Evolutionary conservation across 208 protist genomes (phyloP), one percentile per base, ranked within the genome.

Genomic region (Trypanosoma congolense): DNA sequence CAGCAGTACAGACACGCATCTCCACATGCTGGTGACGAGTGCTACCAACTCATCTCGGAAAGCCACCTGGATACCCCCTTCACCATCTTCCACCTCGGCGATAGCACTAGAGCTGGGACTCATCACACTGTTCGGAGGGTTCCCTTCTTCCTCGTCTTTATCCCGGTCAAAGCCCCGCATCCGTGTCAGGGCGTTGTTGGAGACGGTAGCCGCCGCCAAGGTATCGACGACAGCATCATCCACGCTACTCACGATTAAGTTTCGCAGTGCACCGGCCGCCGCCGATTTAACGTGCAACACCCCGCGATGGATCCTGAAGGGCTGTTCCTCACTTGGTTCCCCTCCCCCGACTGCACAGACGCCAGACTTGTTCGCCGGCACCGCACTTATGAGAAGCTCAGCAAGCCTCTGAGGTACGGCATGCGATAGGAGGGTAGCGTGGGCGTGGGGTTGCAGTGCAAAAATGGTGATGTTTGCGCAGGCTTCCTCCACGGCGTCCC

Each of bases 241-340:
- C 8, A 57, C 44, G 54, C 76, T 80, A 69, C 81, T 88, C 24
- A 72, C 75, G 42, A 89, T 64, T 2, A 82, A 33, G 40, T 80
- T 85, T 38, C 77, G 73, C 31, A 89, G 70, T 4, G 81, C 77
- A 41, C 77, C 75, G 0, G 75, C 68, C 19, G 77, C 81, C 19
- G 81, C 71, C 19, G 75, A 70, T 47, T 81, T 74, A 38, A 77
- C 35, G 46, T 77, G 73, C 40, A 83, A 48, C 31, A 80, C 67
- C 14, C 61, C 80, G 38, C 63, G 47, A 6, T n/a, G 5, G 33
- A 12, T 38, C 21, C 61, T 77, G 65, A 35, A 46, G 1, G 16
- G 28, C 33, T 50, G 10, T 9, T 57, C 41, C 26, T 61, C 35
- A 9, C 5, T 9, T 18, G 10, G 4, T 40, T 2, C 16, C 31